Percentiles rank a stretch among this genome's conserved stretches.
Conservation (phyloP, 495 filamentous ascomycete species). For the Neurospora sp. region DNA sequence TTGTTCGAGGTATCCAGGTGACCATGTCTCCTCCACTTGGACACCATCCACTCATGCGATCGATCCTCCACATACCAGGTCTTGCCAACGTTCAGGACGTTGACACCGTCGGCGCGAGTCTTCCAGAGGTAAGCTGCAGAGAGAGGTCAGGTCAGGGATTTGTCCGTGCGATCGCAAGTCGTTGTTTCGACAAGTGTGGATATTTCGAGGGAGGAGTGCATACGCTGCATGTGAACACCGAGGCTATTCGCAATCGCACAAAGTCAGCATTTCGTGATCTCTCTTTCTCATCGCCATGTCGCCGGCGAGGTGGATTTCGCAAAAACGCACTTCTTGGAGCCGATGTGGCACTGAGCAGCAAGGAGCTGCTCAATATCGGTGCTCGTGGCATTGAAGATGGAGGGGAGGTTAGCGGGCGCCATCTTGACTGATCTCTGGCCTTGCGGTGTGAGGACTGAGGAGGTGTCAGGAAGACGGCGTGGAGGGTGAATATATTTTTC, state of each 20-base stretch:
- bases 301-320: neutral
- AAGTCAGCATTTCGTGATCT: conserved; percentile 9
- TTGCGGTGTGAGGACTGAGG: conserved; percentile 35
- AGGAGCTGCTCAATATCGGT: conserved; percentile 98
- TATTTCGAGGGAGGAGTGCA: conserved; percentile 4
- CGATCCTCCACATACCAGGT: conserved; percentile 70
- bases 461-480: conserved; percentile 36
- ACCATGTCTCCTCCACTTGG: neutral
- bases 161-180: neutral
- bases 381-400: conserved; percentile 62
- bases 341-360: conserved; percentile 90
- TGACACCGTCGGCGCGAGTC: conserved; percentile 94
- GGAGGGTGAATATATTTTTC: conserved; percentile 23
- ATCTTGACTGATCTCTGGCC: conserved; percentile 57
- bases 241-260: conserved; percentile 32
- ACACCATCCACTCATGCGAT: neutral
- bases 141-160: conserved; percentile 7
- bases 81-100: conserved; percentile 99
- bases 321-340: conserved; percentile 70
- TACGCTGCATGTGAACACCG: conserved; percentile 91
- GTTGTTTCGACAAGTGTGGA: neutral
- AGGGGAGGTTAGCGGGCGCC: conserved; percentile 85
- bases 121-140: conserved; percentile 83
- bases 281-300: neutral
- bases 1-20: neutral